phyloP scores from a whole-genome alignment of 139 green algal genomes.

The Tetraselmis striata region DNA sequence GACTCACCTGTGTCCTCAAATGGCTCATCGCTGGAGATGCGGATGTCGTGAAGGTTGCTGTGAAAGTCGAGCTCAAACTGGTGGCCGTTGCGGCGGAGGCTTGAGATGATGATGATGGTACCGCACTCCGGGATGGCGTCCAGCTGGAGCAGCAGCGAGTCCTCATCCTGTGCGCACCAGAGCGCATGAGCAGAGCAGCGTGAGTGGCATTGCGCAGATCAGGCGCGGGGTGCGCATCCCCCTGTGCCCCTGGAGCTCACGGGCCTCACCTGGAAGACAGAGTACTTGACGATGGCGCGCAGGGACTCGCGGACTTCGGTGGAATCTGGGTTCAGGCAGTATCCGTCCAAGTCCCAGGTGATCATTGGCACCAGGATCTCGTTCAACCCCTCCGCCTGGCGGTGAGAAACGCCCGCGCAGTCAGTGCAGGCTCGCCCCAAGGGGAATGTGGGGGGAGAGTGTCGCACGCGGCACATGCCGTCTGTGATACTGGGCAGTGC shows the following conservation, averaged over 20 bases:
- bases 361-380: constrained; percentile 23
- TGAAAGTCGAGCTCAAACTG: constrained; percentile 30
- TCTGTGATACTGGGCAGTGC: too few relatives aligned
- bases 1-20: neutral
- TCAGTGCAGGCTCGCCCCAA: too few relatives aligned
- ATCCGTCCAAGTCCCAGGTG: constrained; percentile 15
- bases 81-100: constrained; percentile 11
- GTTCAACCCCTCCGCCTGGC: neutral
- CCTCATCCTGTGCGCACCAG: too few relatives aligned
- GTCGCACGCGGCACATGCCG: too few relatives aligned
- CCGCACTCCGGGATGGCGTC: constrained; percentile 13
- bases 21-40: constrained; percentile 1
- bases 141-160: neutral
- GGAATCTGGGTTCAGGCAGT: neutral
- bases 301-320: constrained; percentile 10
- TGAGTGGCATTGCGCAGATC: too few relatives aligned
- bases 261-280: constrained; percentile 15
- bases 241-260: too few relatives aligned
- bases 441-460: too few relatives aligned
- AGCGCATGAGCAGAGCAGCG: too few relatives aligned
- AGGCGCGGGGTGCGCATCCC: too few relatives aligned
- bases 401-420: too few relatives aligned
- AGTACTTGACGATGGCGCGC: constrained; percentile 23
- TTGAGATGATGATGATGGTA: constrained; percentile 25
- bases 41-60: constrained; percentile 23